These are phyloP conservation scores for Lactarius quietus DNA, from an alignment of 768 basidiomycete species.

Conservation along the genomic window DNA sequence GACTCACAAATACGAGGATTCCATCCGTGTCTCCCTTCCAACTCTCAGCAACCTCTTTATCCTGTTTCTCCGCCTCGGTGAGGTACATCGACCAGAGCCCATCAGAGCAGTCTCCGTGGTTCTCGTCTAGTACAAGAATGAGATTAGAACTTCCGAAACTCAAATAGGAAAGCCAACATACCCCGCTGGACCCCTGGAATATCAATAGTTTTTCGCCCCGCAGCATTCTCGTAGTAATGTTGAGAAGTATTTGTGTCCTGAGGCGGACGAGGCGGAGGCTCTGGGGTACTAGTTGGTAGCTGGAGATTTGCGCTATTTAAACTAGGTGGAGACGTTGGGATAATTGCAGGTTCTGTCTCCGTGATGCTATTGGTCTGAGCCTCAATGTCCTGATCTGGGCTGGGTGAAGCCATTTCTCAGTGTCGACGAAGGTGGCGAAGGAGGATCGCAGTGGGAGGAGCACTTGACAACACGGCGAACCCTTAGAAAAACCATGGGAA, in stretches of 20 bases:
- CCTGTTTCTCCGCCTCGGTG: conserved; percentile 8
- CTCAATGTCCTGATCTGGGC: not conserved
- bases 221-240: not conserved
- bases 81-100: conserved; percentile 16
- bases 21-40: conserved; percentile 13
- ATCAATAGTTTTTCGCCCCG: not conserved
- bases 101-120: conserved; percentile 3
- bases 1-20: conserved; percentile 17
- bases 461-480: not conserved
- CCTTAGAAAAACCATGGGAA: not conserved
- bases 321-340: not conserved
- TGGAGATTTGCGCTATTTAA: not conserved
- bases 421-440: not conserved
- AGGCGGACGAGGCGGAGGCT: not conserved
- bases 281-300: not conserved
- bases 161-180: not conserved
- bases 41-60: not conserved
- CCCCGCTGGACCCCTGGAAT: not conserved
- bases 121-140: not conserved
- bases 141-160: not conserved
- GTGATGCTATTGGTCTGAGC: not conserved
- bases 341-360: not conserved
- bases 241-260: not conserved
- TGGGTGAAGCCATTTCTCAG: not conserved
- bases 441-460: not conserved